Conservation (phyloP, 2,329 filamentous ascomycete species). For the Alternaria dauci region DNA sequence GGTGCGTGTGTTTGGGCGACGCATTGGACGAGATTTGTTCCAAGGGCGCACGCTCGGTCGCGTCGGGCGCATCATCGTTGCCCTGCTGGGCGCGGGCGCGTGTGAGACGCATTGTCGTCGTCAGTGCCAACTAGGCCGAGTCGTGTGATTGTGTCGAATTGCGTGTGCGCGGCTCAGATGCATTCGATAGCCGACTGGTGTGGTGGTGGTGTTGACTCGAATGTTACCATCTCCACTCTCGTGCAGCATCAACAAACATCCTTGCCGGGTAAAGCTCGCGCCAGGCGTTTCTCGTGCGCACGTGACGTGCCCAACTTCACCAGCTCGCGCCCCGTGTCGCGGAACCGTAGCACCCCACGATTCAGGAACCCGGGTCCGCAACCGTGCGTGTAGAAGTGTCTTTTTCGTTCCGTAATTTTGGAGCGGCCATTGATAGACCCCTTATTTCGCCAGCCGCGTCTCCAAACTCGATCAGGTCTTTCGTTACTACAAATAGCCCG, state of each 20-base stretch:
- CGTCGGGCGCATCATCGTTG: conserved; percentile 48
- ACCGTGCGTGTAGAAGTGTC: conserved; percentile 12
- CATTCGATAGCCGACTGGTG: conserved; percentile 24
- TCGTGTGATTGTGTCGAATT: conserved; percentile 8
- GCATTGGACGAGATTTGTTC: conserved; percentile 53
- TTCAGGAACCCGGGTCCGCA: conserved; percentile 6
- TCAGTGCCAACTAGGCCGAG: conserved; percentile 1
- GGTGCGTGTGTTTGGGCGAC: conserved; percentile 25
- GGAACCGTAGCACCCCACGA: conserved; percentile 11
- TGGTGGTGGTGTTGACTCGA: conserved; percentile 25
- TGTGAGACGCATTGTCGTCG: conserved; percentile 53
- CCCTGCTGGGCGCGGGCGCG: conserved; percentile 54
- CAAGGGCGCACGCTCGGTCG: conserved; percentile 49
- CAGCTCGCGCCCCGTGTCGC: conserved; percentile 8
- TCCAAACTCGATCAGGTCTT: neutral
- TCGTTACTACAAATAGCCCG: neutral
- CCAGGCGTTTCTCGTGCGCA: conserved; percentile 17
- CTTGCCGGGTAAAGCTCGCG: conserved; percentile 19
- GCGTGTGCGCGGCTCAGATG: conserved; percentile 22
- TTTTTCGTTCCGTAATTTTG: conserved; percentile 3
- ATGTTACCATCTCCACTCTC: conserved; percentile 12
- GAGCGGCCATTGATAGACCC: conserved; percentile 6
- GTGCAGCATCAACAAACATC: conserved; percentile 26
- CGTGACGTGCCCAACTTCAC: conserved; percentile 24
- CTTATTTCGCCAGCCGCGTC: conserved; percentile 1